phyloP scores from a whole-genome alignment of 805 yeast genomes.

The Cyberlindnera xishuangbannaensis region DNA sequence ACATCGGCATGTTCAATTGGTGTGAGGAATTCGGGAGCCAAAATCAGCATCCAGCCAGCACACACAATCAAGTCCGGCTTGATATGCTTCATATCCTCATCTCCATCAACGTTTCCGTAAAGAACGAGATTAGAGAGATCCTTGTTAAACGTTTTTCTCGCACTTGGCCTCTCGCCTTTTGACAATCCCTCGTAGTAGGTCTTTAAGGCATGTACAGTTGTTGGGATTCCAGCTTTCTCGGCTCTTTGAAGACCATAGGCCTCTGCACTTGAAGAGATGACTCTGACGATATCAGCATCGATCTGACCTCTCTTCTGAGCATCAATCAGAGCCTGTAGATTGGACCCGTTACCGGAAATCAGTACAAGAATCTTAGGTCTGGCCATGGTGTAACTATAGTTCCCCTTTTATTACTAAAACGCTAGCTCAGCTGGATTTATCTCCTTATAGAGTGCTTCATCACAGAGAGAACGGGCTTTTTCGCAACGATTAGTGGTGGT shows the following conservation, averaged over 20 bases:
- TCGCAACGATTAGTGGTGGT: too few species aligned
- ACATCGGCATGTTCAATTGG: slow-evolving; percentile 56
- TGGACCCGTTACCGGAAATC: slow-evolving; percentile 95
- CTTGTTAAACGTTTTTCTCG: slow-evolving; percentile 66
- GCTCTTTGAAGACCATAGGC: slow-evolving; percentile 91
- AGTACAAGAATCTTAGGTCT: slow-evolving; percentile 48
- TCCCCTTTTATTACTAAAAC: too few species aligned
- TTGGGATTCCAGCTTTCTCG: slow-evolving; percentile 57
- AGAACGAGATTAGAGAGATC: slow-evolving; percentile 72
- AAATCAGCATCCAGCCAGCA: slow-evolving; percentile 97
- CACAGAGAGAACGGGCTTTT: too few species aligned
- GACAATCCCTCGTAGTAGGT: slow-evolving; percentile 70
- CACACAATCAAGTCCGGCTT: slow-evolving; percentile 88
- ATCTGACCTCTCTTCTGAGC: slow-evolving; percentile 39
- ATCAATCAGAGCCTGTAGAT: slow-evolving; percentile 89
- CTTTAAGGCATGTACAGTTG: slow-evolving; percentile 65
- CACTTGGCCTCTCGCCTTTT: slow-evolving; percentile 56
- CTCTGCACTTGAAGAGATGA: slow-evolving; percentile 76
- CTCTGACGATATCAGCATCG: slow-evolving; percentile 57
- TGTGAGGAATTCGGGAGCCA: slow-evolving; percentile 68
- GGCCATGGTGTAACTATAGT: slow-evolving; percentile 8
- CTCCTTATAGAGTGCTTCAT: too few species aligned
- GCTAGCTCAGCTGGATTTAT: too few species aligned
- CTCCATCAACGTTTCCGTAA: slow-evolving; percentile 36
- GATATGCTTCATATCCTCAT: slow-evolving; percentile 27